Percentiles rank a stretch among this genome's conserved stretches.
Conservation (phyloP, 2,329 filamentous ascomycete genomes). For the Botrytis pseudocinerea region DNA sequence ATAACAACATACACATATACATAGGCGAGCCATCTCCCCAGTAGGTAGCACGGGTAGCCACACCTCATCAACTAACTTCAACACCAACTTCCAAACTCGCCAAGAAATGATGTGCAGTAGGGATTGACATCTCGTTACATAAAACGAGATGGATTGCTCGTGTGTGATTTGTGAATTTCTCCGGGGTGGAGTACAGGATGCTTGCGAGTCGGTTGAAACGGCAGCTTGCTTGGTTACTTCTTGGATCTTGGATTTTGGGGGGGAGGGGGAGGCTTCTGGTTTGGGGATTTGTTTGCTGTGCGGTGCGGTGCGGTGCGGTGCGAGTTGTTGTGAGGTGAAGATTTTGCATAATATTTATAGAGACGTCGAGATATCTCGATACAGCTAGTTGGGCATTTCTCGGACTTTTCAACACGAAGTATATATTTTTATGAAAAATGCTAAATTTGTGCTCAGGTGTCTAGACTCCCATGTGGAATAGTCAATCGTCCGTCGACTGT, state of each 20-base stretch:
- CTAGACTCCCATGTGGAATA: not conserved
- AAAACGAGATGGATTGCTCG: fast-evolving
- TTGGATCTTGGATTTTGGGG: not conserved
- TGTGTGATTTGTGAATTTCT: not conserved
- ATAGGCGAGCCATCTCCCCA: no score
- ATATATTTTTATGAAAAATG: not conserved
- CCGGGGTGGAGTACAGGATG: not conserved
- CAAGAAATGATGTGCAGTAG: slow-evolving; percentile 3
- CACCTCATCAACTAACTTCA: no score
- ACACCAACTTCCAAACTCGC: not conserved
- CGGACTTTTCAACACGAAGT: not conserved
- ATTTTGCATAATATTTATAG: no score
- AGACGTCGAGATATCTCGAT: no score
- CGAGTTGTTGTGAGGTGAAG: no score
- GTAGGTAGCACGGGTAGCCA: no score
- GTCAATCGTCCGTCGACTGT: not conserved
- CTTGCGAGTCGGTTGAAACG: not conserved
- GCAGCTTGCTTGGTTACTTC: not conserved
- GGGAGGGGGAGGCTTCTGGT: no score
- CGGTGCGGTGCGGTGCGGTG: no score
- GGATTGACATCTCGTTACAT: not conserved
- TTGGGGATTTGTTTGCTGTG: no score
- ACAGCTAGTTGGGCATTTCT: not conserved
- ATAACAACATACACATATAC: no score
- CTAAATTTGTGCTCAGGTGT: not conserved